phyloP scores from a whole-genome alignment of 208 protist species.

The Leishmania lainsoni region DNA sequence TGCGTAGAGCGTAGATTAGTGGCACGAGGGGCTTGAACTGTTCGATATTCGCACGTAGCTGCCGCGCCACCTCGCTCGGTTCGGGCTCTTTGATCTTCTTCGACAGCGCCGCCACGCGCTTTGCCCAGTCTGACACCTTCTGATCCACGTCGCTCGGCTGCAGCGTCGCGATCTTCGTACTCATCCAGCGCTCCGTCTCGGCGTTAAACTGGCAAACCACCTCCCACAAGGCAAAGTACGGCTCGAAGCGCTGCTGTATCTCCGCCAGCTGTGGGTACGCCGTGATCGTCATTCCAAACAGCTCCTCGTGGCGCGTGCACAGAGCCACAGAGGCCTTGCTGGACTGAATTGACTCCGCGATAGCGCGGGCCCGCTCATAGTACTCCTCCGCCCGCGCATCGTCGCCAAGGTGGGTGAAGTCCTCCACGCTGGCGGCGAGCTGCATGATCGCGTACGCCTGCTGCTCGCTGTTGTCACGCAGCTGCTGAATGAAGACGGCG shows the following conservation, averaged over 20 bases:
- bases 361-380: conserved; percentile 81
- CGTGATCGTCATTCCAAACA: conserved; percentile 84
- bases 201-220: conserved; percentile 82
- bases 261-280: conserved; percentile 92
- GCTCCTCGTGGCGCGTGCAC: conserved; percentile 90
- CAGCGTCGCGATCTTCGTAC: conserved; percentile 86
- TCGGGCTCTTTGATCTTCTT: conserved; percentile 90
- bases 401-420: conserved; percentile 87
- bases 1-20: conserved; percentile 92
- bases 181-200: conserved; percentile 89
- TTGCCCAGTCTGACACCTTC: conserved; percentile 84
- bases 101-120: conserved; percentile 74
- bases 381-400: conserved; percentile 87
- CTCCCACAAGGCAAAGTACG: conserved; percentile 92
- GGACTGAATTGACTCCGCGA: conserved; percentile 67
- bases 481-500: conserved; percentile 86
- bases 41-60: conserved; percentile 90
- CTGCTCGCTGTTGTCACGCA: conserved; percentile 88
- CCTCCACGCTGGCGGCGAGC: conserved; percentile 81
- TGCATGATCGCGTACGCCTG: conserved; percentile 84
- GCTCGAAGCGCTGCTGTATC: conserved; percentile 86
- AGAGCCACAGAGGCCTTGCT: conserved; percentile 74
- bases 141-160: conserved; percentile 83
- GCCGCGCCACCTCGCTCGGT: conserved; percentile 74
- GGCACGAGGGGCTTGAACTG: conserved; percentile 93